Conservation (phyloP, 768 basidiomycete species). For the Rhizopogon rudus region DNA sequence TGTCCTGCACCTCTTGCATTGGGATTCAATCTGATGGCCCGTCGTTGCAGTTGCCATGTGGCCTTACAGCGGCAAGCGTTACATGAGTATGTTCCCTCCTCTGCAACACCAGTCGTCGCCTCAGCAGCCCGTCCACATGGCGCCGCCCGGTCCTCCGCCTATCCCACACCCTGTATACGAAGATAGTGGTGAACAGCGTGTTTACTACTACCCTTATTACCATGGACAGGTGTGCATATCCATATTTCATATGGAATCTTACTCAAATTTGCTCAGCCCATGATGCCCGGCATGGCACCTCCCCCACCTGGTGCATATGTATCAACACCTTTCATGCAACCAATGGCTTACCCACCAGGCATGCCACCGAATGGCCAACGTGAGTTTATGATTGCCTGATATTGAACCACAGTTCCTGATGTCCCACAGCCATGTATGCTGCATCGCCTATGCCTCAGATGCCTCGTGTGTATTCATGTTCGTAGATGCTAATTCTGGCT, state of each 20-base stretch:
- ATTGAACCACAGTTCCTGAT: conserved; percentile 4
- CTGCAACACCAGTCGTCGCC: conserved; percentile 52
- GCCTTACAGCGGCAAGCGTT: conserved; percentile 90
- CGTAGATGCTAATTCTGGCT: not conserved
- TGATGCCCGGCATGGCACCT: conserved; percentile 84
- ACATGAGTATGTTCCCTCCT: conserved; percentile 70
- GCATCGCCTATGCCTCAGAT: conserved; percentile 82
- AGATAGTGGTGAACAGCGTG: conserved; percentile 67
- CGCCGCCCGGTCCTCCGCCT: conserved; percentile 60
- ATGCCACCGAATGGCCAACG: conserved; percentile 74
- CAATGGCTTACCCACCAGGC: conserved; percentile 74
- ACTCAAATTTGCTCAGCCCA: conserved; percentile 41
- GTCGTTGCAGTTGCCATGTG: conserved; percentile 57
- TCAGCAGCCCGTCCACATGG: conserved; percentile 64
- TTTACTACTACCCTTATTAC: conserved; percentile 82
- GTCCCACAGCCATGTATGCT: conserved; percentile 65
- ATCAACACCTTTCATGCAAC: conserved; percentile 78
- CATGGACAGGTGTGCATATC: conserved; percentile 55
- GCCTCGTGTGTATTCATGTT: conserved; percentile 58
- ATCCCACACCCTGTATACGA: conserved; percentile 76
- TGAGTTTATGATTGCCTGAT: conserved; percentile 5
- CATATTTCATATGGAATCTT: not conserved
- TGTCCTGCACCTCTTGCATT: conserved; percentile 25
- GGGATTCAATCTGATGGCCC: not conserved
- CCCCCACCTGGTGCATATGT: conserved; percentile 79